These are phyloP conservation scores for Debaryomyces robertsiae DNA, from an alignment of 1,139 yeast species.

Conservation along the genomic window DNA sequence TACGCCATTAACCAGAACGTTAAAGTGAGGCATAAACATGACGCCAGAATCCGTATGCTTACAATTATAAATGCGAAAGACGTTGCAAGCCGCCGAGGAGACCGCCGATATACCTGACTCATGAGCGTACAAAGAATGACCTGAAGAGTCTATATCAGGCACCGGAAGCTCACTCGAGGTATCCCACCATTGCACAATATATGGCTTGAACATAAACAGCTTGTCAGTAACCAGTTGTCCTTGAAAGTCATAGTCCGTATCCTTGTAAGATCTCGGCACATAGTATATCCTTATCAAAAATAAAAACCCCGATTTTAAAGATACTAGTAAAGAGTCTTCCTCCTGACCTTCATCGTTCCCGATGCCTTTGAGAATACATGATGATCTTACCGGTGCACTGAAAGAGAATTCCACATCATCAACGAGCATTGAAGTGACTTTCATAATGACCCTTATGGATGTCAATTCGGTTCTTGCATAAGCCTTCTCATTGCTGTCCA, in stretches of 20 bases:
- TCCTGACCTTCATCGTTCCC: slow-evolving; percentile 18
- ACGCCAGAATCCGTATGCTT: slow-evolving; percentile 39
- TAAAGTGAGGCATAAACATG: slow-evolving; percentile 40
- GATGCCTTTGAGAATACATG: slow-evolving; percentile 35
- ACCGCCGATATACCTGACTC: slow-evolving; percentile 42
- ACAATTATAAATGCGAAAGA: slow-evolving; percentile 41
- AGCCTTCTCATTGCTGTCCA: slow-evolving; percentile 1
- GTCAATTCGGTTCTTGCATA: slow-evolving; percentile 13
- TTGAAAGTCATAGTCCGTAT: slow-evolving; percentile 25
- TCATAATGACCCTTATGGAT: slow-evolving; percentile 32
- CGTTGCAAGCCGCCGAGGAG: slow-evolving; percentile 38
- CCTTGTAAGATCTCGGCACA: slow-evolving; percentile 35
- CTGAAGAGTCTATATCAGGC: slow-evolving; percentile 36
- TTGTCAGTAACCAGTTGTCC: slow-evolving; percentile 6
- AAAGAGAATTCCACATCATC: slow-evolving; percentile 36
- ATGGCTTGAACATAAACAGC: slow-evolving; percentile 38
- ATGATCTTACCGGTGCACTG: slow-evolving; percentile 40
- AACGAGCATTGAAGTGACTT: slow-evolving; percentile 37
- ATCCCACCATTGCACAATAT: slow-evolving; percentile 58
- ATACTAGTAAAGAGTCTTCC: slow-evolving; percentile 48
- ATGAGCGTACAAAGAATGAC: slow-evolving; percentile 37
- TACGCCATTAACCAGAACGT: slow-evolving; percentile 44
- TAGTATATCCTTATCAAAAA: slow-evolving; percentile 38
- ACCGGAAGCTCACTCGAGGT: slow-evolving; percentile 20
- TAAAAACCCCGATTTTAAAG: slow-evolving; percentile 45